Conservation (phyloP, 192 early-diverging fungal genomes). For the Mortierella hygrophila region DNA sequence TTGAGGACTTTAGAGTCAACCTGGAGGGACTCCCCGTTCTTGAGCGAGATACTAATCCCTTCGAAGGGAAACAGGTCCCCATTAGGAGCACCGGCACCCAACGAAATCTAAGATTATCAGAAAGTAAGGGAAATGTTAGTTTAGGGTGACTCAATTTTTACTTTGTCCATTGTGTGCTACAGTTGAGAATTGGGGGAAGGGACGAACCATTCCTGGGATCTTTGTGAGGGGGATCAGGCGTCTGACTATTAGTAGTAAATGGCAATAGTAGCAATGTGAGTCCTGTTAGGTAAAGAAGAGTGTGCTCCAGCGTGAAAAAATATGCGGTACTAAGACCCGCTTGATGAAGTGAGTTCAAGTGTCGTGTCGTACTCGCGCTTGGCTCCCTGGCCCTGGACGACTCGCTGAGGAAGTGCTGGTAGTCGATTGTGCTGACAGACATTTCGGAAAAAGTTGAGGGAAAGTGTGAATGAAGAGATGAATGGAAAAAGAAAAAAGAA, state of each 20-base stretch:
- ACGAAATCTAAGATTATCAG: slow-evolving; percentile 63
- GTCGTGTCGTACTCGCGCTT: slow-evolving; percentile 54
- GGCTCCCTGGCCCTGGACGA: slow-evolving; percentile 58
- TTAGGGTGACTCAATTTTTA: neutral
- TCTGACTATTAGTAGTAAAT: slow-evolving; percentile 24
- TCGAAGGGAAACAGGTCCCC: slow-evolving; percentile 74
- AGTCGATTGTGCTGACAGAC: slow-evolving; percentile 40
- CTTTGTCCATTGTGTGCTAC: neutral
- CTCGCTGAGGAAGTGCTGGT: slow-evolving; percentile 57
- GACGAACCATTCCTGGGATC: slow-evolving; percentile 59
- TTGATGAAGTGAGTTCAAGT: no score
- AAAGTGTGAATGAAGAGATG: neutral
- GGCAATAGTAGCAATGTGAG: neutral
- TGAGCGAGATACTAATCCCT: slow-evolving; percentile 64
- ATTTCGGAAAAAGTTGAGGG: neutral
- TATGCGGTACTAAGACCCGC: neutral
- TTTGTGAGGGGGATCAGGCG: slow-evolving; percentile 48
- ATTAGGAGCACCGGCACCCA: slow-evolving; percentile 81
- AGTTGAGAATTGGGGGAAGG: neutral
- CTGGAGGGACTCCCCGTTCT: slow-evolving; percentile 69
- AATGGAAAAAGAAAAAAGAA: neutral
- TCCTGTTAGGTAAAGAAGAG: neutral
- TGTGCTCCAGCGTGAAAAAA: neutral
- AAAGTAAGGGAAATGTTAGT: neutral
- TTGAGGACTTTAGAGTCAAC: slow-evolving; percentile 66